These are phyloP conservation scores for Nicotiana tabacum DNA, from an alignment of 257 asterid genomes.

Conservation along the genomic window DNA sequence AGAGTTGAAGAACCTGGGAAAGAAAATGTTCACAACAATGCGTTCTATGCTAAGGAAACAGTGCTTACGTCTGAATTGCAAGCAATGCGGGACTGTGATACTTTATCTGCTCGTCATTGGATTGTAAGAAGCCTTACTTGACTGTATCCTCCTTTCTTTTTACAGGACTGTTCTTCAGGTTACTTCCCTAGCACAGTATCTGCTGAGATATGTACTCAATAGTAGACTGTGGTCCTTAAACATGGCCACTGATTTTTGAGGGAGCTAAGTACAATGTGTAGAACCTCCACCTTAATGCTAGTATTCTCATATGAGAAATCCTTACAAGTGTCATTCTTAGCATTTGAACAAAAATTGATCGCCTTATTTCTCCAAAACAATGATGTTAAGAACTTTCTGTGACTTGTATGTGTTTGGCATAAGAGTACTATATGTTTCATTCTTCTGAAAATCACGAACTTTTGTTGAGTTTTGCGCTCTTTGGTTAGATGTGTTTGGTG, in stretches of 20 bases:
- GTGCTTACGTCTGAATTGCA: conserved; percentile 72
- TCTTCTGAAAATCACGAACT: background rate
- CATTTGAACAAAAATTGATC: background rate
- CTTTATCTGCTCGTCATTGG: conserved; percentile 95
- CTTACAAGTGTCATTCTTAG: background rate
- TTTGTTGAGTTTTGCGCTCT: background rate
- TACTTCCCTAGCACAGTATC: background rate
- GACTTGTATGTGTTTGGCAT: background rate
- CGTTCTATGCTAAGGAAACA: conserved; percentile 93
- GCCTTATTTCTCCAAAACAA: background rate
- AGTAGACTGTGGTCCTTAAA: background rate
- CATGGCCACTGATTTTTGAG: background rate
- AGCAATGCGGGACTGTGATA: conserved; percentile 93
- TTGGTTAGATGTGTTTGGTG: background rate
- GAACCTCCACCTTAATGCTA: no score
- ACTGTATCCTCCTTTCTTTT: background rate
- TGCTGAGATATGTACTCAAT: background rate
- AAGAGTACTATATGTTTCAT: background rate
- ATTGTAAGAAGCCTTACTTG: conserved; percentile 50
- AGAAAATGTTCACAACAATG: conserved; percentile 80
- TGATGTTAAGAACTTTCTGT: background rate
- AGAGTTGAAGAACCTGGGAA: conserved; percentile 91
- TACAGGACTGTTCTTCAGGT: background rate
- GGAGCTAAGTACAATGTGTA: background rate
- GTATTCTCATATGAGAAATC: background rate